A percentile compares a stretch with the other conserved stretches of the same genome.
phyloP scores from a whole-genome alignment of 2,329 filamentous ascomycete species.

The Penicillium corylophilum region DNA sequence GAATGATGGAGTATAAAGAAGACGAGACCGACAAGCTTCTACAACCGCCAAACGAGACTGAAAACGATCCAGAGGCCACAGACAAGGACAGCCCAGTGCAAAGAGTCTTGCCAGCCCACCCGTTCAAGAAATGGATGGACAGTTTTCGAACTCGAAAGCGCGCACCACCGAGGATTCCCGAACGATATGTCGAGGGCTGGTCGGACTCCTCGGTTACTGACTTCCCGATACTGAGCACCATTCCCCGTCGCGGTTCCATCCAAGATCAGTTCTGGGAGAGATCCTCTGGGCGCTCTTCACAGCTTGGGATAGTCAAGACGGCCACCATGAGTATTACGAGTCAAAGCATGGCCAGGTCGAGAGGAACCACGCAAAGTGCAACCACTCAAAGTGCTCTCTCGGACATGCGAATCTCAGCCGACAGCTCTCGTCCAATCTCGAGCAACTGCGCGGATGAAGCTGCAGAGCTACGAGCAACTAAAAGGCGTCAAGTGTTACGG shows the following conservation, averaged over 20 bases:
- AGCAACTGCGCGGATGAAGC: conserved; percentile 61
- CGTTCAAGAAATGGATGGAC: conserved; percentile 42
- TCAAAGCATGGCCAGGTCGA: conserved; percentile 65
- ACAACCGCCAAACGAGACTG: neutral
- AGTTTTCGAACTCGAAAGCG: conserved; percentile 34
- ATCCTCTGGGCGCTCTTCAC: conserved; percentile 75
- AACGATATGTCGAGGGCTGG: conserved; percentile 40
- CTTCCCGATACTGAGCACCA: conserved; percentile 12
- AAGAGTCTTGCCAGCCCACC: conserved; percentile 12
- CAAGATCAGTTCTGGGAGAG: conserved; percentile 53
- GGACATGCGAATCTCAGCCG: conserved; percentile 63
- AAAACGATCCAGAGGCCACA: conserved; percentile 8
- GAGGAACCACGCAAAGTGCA: conserved; percentile 59
- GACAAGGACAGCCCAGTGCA: conserved; percentile 5
- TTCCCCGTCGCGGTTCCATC: conserved; percentile 18
- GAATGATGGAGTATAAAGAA: conserved; percentile 13
- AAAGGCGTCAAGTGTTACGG: conserved; percentile 76
- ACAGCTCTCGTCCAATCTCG: conserved; percentile 51
- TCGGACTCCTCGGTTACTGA: conserved; percentile 24
- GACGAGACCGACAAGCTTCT: conserved; percentile 2
- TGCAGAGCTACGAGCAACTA: conserved; percentile 68
- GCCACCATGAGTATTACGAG: conserved; percentile 75
- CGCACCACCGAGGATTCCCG: conserved; percentile 14
- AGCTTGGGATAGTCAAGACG: conserved; percentile 78
- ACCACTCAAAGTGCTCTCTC: conserved; percentile 56